Percentiles rank a stretch among this genome's conserved stretches.
These are phyloP conservation scores for Nicotiana sylvestris DNA, from an alignment of 257 asterid genomes.

Conservation along the genomic window DNA sequence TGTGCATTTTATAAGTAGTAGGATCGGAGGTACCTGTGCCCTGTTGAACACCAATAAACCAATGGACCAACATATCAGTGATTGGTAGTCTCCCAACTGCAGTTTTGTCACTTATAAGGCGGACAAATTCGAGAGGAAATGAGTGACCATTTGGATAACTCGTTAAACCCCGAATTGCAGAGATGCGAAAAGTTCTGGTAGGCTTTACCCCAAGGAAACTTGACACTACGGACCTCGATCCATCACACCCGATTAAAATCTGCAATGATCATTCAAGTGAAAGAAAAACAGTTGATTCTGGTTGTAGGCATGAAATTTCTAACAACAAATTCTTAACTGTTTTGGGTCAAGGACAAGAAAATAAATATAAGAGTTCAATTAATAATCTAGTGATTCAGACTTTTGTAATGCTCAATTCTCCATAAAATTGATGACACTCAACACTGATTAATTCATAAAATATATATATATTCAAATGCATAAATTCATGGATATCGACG, in stretches of 20 bases:
- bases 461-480: background rate
- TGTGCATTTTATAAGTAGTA: background rate
- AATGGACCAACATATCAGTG: constrained; percentile 21
- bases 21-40: background rate
- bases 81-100: constrained; percentile 30
- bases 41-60: constrained; percentile 27
- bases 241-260: constrained; percentile 42
- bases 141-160: constrained; percentile 28
- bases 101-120: constrained; percentile 17
- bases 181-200: constrained; percentile 10
- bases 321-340: background rate
- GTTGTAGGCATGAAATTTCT: background rate
- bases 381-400: background rate
- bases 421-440: background rate
- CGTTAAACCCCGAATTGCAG: constrained; percentile 29
- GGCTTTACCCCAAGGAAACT: constrained; percentile 28
- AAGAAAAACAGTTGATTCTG: background rate
- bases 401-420: background rate
- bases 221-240: constrained; percentile 31
- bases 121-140: constrained; percentile 21
- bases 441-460: background rate
- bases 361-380: background rate
- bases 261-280: background rate
- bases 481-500: background rate
- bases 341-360: background rate